Conservation (phyloP, 2,329 filamentous ascomycete species). For the Leptographium galeiforme region DNA sequence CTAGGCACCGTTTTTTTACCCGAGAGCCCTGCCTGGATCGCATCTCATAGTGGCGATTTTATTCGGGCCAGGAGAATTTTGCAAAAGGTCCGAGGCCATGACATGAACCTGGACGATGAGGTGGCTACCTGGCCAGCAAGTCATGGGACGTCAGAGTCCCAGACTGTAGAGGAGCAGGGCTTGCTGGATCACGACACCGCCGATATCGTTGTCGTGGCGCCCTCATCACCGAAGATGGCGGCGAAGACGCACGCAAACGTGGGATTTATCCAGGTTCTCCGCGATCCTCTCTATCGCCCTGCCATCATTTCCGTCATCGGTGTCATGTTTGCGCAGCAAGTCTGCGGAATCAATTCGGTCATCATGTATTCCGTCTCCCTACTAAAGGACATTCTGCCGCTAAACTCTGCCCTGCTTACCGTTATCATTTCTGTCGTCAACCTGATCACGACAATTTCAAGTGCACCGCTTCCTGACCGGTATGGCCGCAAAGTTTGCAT, state of each 20-base stretch:
- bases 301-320: conserved; percentile 75
- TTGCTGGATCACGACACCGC: conserved; percentile 37
- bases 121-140: conserved; percentile 44
- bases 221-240: conserved; percentile 5
- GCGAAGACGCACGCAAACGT: conserved; percentile 23
- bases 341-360: conserved; percentile 91
- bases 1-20: conserved; percentile 62
- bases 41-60: conserved; percentile 45
- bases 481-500: conserved; percentile 81
- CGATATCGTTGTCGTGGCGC: conserved; percentile 10
- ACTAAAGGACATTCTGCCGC: conserved; percentile 64
- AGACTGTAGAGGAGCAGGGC: conserved; percentile 49
- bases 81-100: conserved; percentile 60
- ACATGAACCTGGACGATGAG: conserved; percentile 60
- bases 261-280: conserved; percentile 52
- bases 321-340: conserved; percentile 85
- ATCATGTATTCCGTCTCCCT: conserved; percentile 97
- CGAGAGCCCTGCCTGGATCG: conserved; percentile 82
- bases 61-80: conserved; percentile 52
- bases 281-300: conserved; percentile 53
- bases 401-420: conserved; percentile 71
- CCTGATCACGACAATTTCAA: conserved; percentile 65
- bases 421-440: conserved; percentile 82
- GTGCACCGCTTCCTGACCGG: conserved; percentile 74
- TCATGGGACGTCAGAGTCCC: conserved; percentile 25